phyloP scores from a whole-genome alignment of 2,329 filamentous ascomycete species.

The Neonectria ditissima region DNA sequence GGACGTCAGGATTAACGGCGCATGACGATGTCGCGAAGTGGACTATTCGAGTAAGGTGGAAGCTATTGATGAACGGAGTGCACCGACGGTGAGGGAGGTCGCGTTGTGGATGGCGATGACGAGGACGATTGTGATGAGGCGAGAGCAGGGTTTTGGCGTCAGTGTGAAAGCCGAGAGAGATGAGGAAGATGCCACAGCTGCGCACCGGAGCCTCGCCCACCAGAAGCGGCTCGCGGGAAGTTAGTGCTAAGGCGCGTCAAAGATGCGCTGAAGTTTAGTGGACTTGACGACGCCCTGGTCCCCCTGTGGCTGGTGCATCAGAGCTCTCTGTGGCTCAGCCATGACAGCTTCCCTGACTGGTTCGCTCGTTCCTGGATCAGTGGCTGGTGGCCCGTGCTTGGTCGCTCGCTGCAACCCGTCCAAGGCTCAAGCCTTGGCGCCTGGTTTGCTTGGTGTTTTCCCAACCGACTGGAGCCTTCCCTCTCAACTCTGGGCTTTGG shows the following conservation, averaged over 20 bases:
- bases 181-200: constrained; percentile 27
- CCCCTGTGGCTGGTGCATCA: constrained; percentile 24
- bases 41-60: constrained; percentile 1
- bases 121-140: constrained; percentile 32
- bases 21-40: constrained; percentile 35
- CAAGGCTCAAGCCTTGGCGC: background rate
- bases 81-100: constrained; percentile 28
- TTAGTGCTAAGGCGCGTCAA: constrained; percentile 43
- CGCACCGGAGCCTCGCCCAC: constrained; percentile 37
- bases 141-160: constrained; percentile 21
- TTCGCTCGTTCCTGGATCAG: background rate
- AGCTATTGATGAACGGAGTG: constrained; percentile 17
- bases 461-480: constrained; percentile 24
- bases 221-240: constrained; percentile 18
- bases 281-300: constrained; percentile 27
- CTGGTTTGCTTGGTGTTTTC: constrained; percentile 39
- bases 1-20: constrained; percentile 35
- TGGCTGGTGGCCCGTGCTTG: constrained; percentile 30
- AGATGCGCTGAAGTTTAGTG: constrained; percentile 36
- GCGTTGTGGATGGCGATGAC: constrained; percentile 19
- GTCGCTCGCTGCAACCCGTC: constrained; percentile 28
- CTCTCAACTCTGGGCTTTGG: constrained; percentile 26
- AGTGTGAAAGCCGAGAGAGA: constrained; percentile 7
- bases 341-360: background rate
- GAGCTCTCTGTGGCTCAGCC: background rate